These are phyloP conservation scores for Lithospermum erythrorhizon DNA, from an alignment of 257 asterid genomes.

Conservation along the genomic window DNA sequence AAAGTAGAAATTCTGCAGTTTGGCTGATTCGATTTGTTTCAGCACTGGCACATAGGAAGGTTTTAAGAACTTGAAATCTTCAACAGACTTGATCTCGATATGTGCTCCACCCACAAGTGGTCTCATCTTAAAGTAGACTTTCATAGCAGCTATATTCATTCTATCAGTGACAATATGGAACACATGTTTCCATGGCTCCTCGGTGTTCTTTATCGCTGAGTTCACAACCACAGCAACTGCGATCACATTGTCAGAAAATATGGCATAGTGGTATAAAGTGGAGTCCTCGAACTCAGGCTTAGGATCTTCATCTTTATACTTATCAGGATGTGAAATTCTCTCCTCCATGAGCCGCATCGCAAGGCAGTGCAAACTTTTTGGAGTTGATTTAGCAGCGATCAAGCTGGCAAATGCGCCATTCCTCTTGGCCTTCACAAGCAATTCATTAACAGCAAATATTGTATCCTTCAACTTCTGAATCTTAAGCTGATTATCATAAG, in stretches of 20 bases:
- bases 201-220: conserved; percentile 67
- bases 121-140: conserved; percentile 96
- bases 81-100: conserved; percentile 68
- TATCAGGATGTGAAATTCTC: conserved; percentile 88
- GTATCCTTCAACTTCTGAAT: conserved; percentile 93
- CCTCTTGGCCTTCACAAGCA: conserved; percentile 84
- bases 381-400: conserved; percentile 87
- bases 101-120: conserved; percentile 79
- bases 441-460: conserved; percentile 81
- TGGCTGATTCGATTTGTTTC: conserved; percentile 47
- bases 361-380: conserved; percentile 96
- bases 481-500: conserved; percentile 90
- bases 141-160: conserved; percentile 86
- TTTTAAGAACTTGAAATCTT: conserved; percentile 53
- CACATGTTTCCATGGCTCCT: conserved; percentile 92
- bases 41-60: conserved; percentile 78
- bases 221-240: conserved; percentile 89
- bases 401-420: conserved; percentile 80
- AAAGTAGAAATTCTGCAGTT: conserved; percentile 57
- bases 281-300: conserved; percentile 81
- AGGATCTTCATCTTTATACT: conserved; percentile 64
- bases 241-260: conserved; percentile 85
- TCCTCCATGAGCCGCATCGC: conserved; percentile 98
- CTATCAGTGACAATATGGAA: conserved; percentile 83
- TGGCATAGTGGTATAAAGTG: conserved; percentile 75